A percentile compares a stretch with the other conserved stretches of the same genome.
These are phyloP conservation scores for Fusarium floridanum DNA, from an alignment of 2,329 filamentous ascomycete species.

Conservation along the genomic window DNA sequence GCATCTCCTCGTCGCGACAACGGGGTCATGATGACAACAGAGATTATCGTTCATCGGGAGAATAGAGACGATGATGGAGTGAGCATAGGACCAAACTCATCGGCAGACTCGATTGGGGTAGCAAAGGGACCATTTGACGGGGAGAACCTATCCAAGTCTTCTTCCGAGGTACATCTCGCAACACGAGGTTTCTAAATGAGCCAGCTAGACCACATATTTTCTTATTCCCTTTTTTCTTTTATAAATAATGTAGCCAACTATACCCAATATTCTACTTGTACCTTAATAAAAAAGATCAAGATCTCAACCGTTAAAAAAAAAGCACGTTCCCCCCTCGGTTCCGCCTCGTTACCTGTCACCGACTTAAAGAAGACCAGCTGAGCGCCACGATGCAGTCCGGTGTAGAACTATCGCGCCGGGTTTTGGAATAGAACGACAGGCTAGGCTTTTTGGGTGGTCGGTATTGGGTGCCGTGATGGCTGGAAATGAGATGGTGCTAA, in stretches of 20 bases:
- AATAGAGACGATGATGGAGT: slow-evolving; percentile 33
- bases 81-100: slow-evolving; percentile 37
- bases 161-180: slow-evolving; percentile 44
- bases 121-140: slow-evolving; percentile 26
- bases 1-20: slow-evolving; percentile 13
- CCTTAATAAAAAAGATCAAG: neutral
- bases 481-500: neutral
- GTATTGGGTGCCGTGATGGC: neutral
- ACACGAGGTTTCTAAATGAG: slow-evolving; percentile 35
- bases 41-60: slow-evolving; percentile 40
- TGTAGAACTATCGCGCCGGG: slow-evolving; percentile 1
- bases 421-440: neutral
- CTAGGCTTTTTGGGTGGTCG: neutral
- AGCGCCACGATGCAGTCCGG: neutral
- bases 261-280: slow-evolving; percentile 21
- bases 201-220: neutral
- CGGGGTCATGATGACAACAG: slow-evolving; percentile 45
- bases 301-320: neutral
- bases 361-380: neutral
- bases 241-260: slow-evolving; percentile 10
- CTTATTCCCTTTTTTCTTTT: neutral
- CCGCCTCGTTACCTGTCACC: slow-evolving; percentile 1
- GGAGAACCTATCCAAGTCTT: slow-evolving; percentile 42
- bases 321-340: neutral
- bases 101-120: slow-evolving; percentile 21